Conservation (phyloP, 495 filamentous ascomycete genomes). For the Parmelia sp. region DNA sequence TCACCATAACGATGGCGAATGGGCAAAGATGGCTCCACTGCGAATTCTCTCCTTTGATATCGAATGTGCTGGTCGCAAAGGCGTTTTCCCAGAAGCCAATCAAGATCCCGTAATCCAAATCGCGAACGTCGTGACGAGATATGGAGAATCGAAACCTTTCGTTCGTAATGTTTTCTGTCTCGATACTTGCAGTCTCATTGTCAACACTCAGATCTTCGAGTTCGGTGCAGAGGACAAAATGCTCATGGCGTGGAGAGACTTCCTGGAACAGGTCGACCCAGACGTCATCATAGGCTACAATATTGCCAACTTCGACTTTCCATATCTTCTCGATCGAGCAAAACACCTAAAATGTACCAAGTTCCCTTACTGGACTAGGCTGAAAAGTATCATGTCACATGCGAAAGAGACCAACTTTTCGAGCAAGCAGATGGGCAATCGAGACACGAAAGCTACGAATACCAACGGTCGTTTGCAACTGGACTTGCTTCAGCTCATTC, state of each 20-base stretch:
- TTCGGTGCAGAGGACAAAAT: constrained; percentile 75
- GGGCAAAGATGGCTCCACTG: constrained; percentile 96
- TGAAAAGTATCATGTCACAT: constrained; percentile 57
- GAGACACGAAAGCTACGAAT: constrained; percentile 88
- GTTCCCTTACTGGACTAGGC: constrained; percentile 82
- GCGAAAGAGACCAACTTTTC: constrained; percentile 77
- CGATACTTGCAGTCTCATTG: constrained; percentile 83
- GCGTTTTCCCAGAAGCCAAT: constrained; percentile 89
- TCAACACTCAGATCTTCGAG: constrained; percentile 87
- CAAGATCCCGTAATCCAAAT: constrained; percentile 97
- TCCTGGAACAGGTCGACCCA: constrained; percentile 85
- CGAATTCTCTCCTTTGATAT: constrained; percentile 96
- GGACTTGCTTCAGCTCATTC: constrained; percentile 86
- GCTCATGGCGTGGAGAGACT: constrained; percentile 83
- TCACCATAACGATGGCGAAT: constrained; percentile 86
- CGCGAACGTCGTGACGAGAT: constrained; percentile 92
- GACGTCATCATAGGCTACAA: constrained; percentile 99
- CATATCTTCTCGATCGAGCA: constrained; percentile 87
- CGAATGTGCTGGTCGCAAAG: constrained; percentile 95
- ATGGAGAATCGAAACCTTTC: constrained; percentile 93
- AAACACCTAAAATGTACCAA: constrained; percentile 65
- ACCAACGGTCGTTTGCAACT: constrained; percentile 91
- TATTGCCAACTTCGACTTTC: constrained; percentile 97
- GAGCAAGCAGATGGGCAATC: constrained; percentile 98
- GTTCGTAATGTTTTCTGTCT: constrained; percentile 93